Conservation (phyloP, 257 asterid genomes). For the Anisodus tanguticus region DNA sequence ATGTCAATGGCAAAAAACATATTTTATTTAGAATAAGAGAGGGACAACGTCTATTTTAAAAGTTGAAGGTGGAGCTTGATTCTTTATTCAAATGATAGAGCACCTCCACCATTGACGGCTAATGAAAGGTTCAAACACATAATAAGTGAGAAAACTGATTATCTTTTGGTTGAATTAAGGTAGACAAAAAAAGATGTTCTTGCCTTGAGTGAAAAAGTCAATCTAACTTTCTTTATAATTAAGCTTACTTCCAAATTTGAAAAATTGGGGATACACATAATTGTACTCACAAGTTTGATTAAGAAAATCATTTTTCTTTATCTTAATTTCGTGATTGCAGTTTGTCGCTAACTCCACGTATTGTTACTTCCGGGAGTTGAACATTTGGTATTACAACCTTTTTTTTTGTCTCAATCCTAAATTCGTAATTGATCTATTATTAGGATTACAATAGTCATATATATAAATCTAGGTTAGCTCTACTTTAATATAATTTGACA, state of each 20-base stretch:
- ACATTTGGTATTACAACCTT: background rate
- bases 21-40: background rate
- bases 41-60: background rate
- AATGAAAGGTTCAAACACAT: background rate
- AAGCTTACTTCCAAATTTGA: background rate
- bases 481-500: too few species aligned
- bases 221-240: slow-evolving; percentile 2
- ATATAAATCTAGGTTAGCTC: too few species aligned
- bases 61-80: background rate
- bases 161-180: background rate
- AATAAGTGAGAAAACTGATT: background rate
- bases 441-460: too few species aligned
- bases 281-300: too few species aligned
- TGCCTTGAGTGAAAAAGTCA: background rate
- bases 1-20: background rate
- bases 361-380: background rate
- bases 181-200: background rate
- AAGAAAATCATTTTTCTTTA: too few species aligned
- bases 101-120: background rate
- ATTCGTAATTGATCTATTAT: background rate
- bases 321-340: too few species aligned
- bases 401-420: background rate
- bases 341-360: background rate
- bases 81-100: background rate
- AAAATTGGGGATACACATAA: background rate